Evolutionary conservation across 129 eudicot genomes (phyloP), one percentile per base, ranked within the genome.

Genomic region (Kitagawia praeruptora): DNA sequence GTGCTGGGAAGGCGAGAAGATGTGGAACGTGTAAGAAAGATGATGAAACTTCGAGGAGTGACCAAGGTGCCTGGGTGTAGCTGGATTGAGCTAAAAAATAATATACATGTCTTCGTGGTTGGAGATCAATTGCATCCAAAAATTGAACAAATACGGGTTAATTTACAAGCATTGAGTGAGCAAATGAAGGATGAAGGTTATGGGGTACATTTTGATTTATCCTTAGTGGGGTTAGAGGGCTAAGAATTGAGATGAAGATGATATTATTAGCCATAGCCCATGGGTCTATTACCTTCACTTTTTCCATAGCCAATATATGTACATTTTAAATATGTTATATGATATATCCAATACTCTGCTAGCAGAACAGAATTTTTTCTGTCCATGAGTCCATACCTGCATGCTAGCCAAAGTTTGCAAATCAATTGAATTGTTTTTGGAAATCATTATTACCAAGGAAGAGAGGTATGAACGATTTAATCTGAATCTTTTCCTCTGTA

Each of bases 51-150:
- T 27, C 85, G 97, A 84, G 89, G 91, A 76, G 87, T 91, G 72
- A 88, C 82, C 51, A 93, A 93, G 82, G 95, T 91, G 85, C 98
- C 91, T 9, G 97, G 97, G 23, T 89, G 92, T 78, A 91, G 98
- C 79, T 91, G 98, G 98, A 89, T 93, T 23, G 96, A 93, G 82
- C 84, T 93, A 53, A 88, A 87, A 85, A 91, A 84, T 83, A 87
- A 84, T 47, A 85, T 79, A 81, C 96, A 91, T 84, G 98, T 87
- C 81, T 93, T 93, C 85, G 92, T 91, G 80, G 96, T 88, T 85
- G 92, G 96, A 45, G 98, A 93, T 54, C 88, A 87, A 73, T 79
- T 86, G 83, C 98, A 93, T 80, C 89, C 97, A 3, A 84, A 81
- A 66, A 80, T 84, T 74, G 77, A 86, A 48, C 84, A 82, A 66